Conservation (phyloP, 345 rosid genomes). For the Acer campestre region DNA sequence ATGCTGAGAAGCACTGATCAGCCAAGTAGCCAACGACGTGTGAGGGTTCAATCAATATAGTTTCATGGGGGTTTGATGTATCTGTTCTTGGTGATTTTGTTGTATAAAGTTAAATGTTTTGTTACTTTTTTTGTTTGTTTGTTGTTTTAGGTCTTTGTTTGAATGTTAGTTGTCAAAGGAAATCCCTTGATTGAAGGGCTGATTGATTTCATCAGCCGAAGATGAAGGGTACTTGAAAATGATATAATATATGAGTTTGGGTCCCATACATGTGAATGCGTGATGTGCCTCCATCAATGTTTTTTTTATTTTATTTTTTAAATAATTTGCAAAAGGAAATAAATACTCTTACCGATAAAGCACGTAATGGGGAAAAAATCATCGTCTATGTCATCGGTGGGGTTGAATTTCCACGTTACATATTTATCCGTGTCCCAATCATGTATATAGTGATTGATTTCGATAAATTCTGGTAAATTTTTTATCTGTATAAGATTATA, state of each 20-base stretch:
- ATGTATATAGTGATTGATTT: too few relatives aligned
- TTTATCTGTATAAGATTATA: too few relatives aligned
- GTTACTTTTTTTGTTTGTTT: neutral
- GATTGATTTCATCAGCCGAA: neutral
- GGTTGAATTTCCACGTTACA: too few relatives aligned
- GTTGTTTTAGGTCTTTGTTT: neutral
- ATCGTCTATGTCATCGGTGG: too few relatives aligned
- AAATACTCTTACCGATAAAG: too few relatives aligned
- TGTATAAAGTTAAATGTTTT: conserved; percentile 1
- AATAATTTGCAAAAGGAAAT: too few relatives aligned
- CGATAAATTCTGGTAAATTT: too few relatives aligned
- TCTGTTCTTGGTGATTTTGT: neutral
- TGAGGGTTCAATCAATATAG: neutral
- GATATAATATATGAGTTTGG: neutral
- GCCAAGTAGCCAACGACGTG: neutral
- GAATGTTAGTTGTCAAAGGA: neutral
- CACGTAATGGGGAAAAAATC: too few relatives aligned
- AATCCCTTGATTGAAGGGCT: conserved; percentile 10
- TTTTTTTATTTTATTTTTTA: too few relatives aligned
- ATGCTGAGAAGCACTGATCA: conserved; percentile 41
- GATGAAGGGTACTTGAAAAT: neutral
- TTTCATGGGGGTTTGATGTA: neutral
- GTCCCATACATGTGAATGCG: neutral
- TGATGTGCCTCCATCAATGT: neutral
- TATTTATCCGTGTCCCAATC: too few relatives aligned